Percentiles rank a stretch among this genome's conserved stretches.
phyloP scores from a whole-genome alignment of 2,329 filamentous ascomycete genomes.

The Aspergillus sp. region DNA sequence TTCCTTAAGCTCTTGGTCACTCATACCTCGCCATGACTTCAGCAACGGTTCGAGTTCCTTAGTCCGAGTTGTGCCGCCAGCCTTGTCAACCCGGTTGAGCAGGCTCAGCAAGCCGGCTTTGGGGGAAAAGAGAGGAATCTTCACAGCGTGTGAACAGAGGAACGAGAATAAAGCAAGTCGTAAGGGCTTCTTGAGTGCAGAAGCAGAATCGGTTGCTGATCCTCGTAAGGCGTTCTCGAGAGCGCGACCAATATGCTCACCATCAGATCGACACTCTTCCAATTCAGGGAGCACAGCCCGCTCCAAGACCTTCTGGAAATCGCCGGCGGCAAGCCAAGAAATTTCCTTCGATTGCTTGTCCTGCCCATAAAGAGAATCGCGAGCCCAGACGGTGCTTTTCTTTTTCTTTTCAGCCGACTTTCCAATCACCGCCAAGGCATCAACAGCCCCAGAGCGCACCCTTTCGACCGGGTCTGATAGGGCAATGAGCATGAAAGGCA shows the following conservation, averaged over 20 bases:
- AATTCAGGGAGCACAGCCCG: constrained; percentile 70
- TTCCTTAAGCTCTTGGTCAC: constrained; percentile 51
- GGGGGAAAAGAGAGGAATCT: constrained; percentile 66
- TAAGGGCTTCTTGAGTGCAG: constrained; percentile 62
- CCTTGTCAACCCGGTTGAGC: constrained; percentile 70
- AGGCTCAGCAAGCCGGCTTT: constrained; percentile 72
- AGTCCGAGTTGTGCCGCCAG: constrained; percentile 70
- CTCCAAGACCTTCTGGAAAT: constrained; percentile 62
- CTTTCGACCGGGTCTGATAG: constrained; percentile 73
- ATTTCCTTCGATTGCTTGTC: constrained; percentile 48
- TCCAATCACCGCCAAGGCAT: constrained; percentile 61
- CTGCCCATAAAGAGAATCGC: constrained; percentile 64
- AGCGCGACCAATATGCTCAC: constrained; percentile 65
- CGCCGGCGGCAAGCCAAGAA: constrained; percentile 59
- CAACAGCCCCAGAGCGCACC: constrained; percentile 73
- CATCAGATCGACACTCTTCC: constrained; percentile 84
- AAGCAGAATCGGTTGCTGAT: constrained; percentile 36
- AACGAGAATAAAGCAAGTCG: constrained; percentile 68
- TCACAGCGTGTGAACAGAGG: constrained; percentile 69
- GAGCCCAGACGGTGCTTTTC: constrained; percentile 57
- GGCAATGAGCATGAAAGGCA: constrained; percentile 78
- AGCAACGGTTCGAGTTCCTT: constrained; percentile 75
- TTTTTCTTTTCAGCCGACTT: constrained; percentile 50
- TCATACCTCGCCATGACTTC: constrained; percentile 64
- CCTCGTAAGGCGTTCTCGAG: constrained; percentile 63